Base-by-base conservation (phyloP, 2,329 filamentous ascomycete species). In the Colletotrichum karsti region DNA sequence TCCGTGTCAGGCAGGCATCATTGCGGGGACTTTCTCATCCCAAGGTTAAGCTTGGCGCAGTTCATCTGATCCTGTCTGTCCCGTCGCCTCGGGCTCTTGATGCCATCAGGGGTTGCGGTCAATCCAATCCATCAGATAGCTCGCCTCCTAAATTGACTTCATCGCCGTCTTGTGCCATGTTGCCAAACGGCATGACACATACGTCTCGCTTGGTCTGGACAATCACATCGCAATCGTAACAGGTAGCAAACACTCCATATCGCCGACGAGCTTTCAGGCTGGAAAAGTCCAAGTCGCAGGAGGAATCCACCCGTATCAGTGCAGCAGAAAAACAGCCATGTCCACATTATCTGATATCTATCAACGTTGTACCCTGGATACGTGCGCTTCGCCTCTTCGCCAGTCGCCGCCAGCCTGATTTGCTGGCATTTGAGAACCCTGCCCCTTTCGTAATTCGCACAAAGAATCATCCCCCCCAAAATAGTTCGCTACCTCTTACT, bases 331-430 rank as follows among this genome's bases (percentile, higher is more conserved):
- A 58, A 12, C 30, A 41, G 42, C 20, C 12, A 26, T 67, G 39
- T 62, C 18, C 53, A 55, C 44, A 64, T 53, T 64, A 58, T 42
- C 42, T 51, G 46, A 64, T 54, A 58, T 58, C 44, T 50, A 46
- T 67, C 59, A 57, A 64, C 44, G 37, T 24, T 46, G 44, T 30
- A 44, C 30, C 35, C 53, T 8, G 24, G 28, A 53, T 26, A 63
- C 51, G 35, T 53, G 60, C 60, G 39, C 64, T 58, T 68, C 59
- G 65, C 65, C 61, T 68, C 65, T 68, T 62, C 65, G 65, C 65
- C 61, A 18, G 62, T 68, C 61, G 65, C 60, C 46, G 46, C 54
- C 61, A 53, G 65, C 46, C 46, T 65, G 46, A 44, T 64, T 35
- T 65, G 61, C 61, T 24, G 22, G 41, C 42, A 56, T 30, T 35